Evolutionary conservation across 257 asterid species (phyloP).

Genomic region (Ehretia macrophylla): DNA sequence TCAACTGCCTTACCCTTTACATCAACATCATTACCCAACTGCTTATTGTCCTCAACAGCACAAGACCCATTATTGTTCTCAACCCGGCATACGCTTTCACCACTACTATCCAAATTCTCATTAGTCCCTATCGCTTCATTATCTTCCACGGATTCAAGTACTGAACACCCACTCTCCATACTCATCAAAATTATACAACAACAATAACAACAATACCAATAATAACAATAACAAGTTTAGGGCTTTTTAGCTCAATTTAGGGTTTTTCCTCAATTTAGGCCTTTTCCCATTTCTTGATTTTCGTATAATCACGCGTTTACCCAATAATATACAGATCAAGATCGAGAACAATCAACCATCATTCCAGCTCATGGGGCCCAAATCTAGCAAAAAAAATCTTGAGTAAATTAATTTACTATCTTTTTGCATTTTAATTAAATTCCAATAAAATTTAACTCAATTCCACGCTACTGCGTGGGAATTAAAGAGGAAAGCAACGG

Average conservation of each 20-base stretch:
- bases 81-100: slow-evolving; percentile 16
- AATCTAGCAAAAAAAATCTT: slow-evolving; percentile 12
- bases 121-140: slow-evolving; percentile 26
- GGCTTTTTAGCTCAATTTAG: neutral
- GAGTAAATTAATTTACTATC: neutral
- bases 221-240: neutral
- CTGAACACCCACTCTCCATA: slow-evolving; percentile 34
- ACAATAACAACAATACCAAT: neutral
- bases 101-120: slow-evolving; percentile 17
- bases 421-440: slow-evolving; percentile 16
- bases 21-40: slow-evolving; percentile 2
- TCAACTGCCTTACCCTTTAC: slow-evolving; percentile 23
- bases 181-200: slow-evolving; percentile 27
- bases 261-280: too few relatives aligned
- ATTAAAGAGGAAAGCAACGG: slow-evolving; percentile 7
- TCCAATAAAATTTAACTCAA: slow-evolving; percentile 6
- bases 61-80: slow-evolving; percentile 31
- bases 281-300: neutral
- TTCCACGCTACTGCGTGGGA: neutral
- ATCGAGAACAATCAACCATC: slow-evolving; percentile 56
- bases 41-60: slow-evolving; percentile 1
- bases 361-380: slow-evolving; percentile 54
- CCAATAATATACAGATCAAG: slow-evolving; percentile 47
- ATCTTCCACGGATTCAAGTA: slow-evolving; percentile 41
- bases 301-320: neutral